phyloP scores from a whole-genome alignment of 2,329 filamentous ascomycete genomes.

The Sarocladium brachiariae region DNA sequence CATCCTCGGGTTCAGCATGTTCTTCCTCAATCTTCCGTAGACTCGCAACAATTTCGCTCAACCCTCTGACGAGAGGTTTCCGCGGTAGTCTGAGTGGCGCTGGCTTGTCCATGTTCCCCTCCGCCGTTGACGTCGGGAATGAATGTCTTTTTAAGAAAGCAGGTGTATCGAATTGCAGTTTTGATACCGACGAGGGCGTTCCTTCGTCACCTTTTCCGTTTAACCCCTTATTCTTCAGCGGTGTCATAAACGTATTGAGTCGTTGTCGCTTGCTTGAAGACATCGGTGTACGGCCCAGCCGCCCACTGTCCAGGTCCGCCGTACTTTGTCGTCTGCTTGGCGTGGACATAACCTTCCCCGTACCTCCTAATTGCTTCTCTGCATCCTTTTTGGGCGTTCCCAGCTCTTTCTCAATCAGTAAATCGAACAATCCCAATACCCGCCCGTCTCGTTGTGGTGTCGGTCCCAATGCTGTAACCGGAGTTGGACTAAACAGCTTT shows the following conservation, averaged over 20 bases:
- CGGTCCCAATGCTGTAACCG: slow-evolving; percentile 61
- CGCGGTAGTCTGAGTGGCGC: slow-evolving; percentile 46
- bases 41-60: slow-evolving; percentile 68
- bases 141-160: slow-evolving; percentile 53
- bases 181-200: slow-evolving; percentile 46
- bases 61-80: slow-evolving; percentile 58
- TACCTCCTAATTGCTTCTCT: slow-evolving; percentile 14
- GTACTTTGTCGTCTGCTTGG: slow-evolving; percentile 36
- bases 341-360: slow-evolving; percentile 29
- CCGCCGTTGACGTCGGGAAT: slow-evolving; percentile 37
- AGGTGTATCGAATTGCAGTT: slow-evolving; percentile 60
- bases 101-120: slow-evolving; percentile 47
- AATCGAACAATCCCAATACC: slow-evolving; percentile 71
- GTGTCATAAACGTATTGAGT: slow-evolving; percentile 59
- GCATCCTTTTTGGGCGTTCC: slow-evolving; percentile 42
- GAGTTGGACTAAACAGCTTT: slow-evolving; percentile 52
- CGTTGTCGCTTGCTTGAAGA: slow-evolving; percentile 54
- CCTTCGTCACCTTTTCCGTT: slow-evolving; percentile 21
- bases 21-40: slow-evolving; percentile 66
- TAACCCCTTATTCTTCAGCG: slow-evolving; percentile 42
- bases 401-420: slow-evolving; percentile 46
- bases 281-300: slow-evolving; percentile 42
- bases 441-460: slow-evolving; percentile 75
- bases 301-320: slow-evolving; percentile 22
- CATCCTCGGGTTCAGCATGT: slow-evolving; percentile 54